Percentiles rank a stretch among this genome's conserved stretches.
phyloP scores from a whole-genome alignment of 2,329 filamentous ascomycete species.

The Scedosporium aurantiacum region DNA sequence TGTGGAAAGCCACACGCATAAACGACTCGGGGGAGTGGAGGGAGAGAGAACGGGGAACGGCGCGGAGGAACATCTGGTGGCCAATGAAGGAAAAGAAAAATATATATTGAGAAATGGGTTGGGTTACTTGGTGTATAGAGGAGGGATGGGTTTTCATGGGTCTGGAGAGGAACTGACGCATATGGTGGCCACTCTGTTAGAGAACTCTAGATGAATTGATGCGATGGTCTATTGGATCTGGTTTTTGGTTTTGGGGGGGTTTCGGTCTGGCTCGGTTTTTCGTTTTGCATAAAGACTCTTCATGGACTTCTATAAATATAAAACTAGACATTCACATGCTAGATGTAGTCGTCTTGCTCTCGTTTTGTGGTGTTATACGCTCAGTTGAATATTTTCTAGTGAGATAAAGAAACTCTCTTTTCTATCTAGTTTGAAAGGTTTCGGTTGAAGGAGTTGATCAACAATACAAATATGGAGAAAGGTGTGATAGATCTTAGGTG shows the following conservation, averaged over 20 bases:
- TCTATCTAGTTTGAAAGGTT: too few relatives aligned
- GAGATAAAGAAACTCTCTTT: too few relatives aligned
- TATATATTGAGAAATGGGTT: neutral
- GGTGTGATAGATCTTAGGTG: too few relatives aligned
- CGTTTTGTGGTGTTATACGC: neutral
- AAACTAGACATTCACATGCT: neutral
- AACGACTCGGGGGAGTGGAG: neutral
- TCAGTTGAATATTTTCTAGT: too few relatives aligned
- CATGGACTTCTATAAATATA: neutral
- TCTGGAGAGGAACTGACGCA: neutral
- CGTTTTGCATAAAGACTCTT: neutral
- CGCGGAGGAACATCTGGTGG: neutral
- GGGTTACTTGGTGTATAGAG: neutral
- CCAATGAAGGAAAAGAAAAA: too few relatives aligned
- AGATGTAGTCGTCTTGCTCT: neutral
- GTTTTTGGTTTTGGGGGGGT: neutral
- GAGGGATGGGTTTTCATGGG: neutral
- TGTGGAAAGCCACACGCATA: neutral
- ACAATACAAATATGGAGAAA: too few relatives aligned
- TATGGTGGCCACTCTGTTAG: neutral
- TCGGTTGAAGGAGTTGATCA: too few relatives aligned
- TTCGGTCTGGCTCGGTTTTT: neutral
- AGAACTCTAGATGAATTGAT: neutral
- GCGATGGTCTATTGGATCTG: neutral
- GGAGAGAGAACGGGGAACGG: neutral